These are phyloP conservation scores for Ampelocalamus luodianensis DNA, from an alignment of 176 grass and related monocot genomes.

Conservation along the genomic window DNA sequence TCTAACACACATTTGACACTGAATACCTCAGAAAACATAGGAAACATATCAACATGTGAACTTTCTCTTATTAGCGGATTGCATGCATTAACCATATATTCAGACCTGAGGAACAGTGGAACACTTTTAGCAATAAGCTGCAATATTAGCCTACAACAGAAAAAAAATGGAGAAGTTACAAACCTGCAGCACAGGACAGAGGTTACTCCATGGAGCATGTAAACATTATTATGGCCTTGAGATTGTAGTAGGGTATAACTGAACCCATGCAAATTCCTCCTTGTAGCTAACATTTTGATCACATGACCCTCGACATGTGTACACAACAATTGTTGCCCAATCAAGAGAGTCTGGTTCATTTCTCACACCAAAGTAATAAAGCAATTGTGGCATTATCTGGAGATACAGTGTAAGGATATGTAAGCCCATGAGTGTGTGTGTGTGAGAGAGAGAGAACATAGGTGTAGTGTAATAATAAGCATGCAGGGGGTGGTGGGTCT, in stretches of 20 bases:
- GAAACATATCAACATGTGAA: background rate
- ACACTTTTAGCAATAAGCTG: background rate
- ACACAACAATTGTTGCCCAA: slow-evolving; percentile 85
- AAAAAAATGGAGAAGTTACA: slow-evolving; percentile 28
- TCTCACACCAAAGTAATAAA: slow-evolving; percentile 82
- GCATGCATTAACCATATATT: background rate
- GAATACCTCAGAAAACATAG: background rate
- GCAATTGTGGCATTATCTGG: slow-evolving; percentile 95
- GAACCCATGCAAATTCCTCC: slow-evolving; percentile 93
- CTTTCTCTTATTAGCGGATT: background rate
- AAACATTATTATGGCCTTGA: slow-evolving; percentile 33
- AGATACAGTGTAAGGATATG: slow-evolving; percentile 36
- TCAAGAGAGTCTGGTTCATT: slow-evolving; percentile 88
- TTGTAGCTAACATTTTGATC: slow-evolving; percentile 71
- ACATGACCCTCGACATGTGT: slow-evolving; percentile 80
- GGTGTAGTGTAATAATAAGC: background rate
- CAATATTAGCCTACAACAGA: slow-evolving; percentile 1
- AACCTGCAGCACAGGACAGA: slow-evolving; percentile 38
- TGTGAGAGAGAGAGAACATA: background rate
- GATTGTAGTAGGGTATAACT: slow-evolving; percentile 67
- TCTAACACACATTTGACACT: background rate
- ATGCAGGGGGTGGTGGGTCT: background rate
- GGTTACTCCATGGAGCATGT: background rate
- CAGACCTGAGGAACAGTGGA: background rate
- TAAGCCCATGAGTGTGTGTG: slow-evolving; percentile 8